Base-by-base conservation (phyloP, 441 rosid genomes). In the Mallotus japonicus region DNA sequence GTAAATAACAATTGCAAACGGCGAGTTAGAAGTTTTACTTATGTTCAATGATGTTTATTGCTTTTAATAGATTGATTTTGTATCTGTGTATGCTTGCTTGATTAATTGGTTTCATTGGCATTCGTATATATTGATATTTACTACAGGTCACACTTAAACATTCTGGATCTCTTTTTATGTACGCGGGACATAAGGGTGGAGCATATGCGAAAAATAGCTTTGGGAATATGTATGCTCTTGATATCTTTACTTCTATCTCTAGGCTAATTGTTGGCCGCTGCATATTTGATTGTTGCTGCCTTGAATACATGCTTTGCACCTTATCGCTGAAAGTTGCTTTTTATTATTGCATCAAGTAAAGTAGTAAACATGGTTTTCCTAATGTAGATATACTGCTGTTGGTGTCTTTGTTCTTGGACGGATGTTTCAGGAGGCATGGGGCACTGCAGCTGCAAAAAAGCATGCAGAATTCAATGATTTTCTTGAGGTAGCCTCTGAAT, bases 161-260 rank as follows among this genome's bases (percentile, higher is more conserved):
- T 73, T 95, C 99, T 60, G 99, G 99, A 67, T 95, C 99, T 62
- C 98, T 95, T 71, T 92, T 95, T 80, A 95, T 95, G 98, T 95
- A 92, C 62, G 98, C 98, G 9, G 98, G 99, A 49, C 80, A 83
- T 61, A 81, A 77, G 56, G 98, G 98, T 64, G 99, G 99, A 77
- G 97, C 99, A 69, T 95, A 91, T 92, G 98, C 99, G 79, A 95
- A 95, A 85, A 95, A 95, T 81, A 95, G 99, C 87, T 95, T 84
- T 76, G 98, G 98, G 56, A 95, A 95, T 75, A 83, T 90, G 99
- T 95, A 91, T 62, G 88, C 55, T 73, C 10, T 62, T 40, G 49
- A 17, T 62, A 10, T 79, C 65, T 46, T 66, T 40, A 20, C 69
- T 53, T 62, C 22, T 11, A 34, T 40, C 19, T 65, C 24, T 57